phyloP scores from a whole-genome alignment of 768 basidiomycete species.

The Boletus fagicola region DNA sequence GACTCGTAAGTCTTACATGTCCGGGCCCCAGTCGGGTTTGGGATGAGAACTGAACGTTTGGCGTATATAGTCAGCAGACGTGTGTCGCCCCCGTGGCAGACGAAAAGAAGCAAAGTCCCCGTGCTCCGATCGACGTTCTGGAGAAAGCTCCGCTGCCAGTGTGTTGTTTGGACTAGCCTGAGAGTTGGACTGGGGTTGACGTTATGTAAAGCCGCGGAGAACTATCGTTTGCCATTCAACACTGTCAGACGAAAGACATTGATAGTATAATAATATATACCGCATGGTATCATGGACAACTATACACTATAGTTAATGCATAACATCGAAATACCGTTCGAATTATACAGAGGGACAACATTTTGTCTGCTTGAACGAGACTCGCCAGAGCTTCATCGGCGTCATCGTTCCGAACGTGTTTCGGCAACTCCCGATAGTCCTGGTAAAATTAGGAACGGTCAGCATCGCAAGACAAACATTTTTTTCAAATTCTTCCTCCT shows the following conservation, averaged over 20 bases:
- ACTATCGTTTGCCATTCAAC: background rate
- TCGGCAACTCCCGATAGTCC: slow-evolving; percentile 18
- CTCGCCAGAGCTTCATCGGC: too few relatives aligned
- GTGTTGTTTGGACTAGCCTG: background rate
- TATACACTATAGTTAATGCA: background rate
- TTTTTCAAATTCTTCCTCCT: background rate
- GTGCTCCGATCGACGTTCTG: background rate
- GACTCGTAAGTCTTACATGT: slow-evolving; percentile 14
- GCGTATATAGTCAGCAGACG: slow-evolving; percentile 14
- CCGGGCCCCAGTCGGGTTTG: too few relatives aligned
- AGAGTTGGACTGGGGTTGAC: background rate
- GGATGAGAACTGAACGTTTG: background rate
- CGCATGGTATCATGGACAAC: background rate
- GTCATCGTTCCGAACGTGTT: background rate
- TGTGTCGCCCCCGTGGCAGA: background rate
- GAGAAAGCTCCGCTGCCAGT: background rate
- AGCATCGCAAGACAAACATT: background rate
- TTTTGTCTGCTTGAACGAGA: background rate
- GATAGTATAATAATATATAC: background rate
- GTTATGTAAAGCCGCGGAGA: background rate
- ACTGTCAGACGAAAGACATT: background rate
- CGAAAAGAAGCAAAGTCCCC: background rate
- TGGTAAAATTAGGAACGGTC: slow-evolving; percentile 7
- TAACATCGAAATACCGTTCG: background rate
- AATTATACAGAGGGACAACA: background rate